Evolutionary conservation across 2,329 filamentous ascomycete genomes (phyloP), one percentile per base, ranked within the genome.

Genomic region (Knufia fluminis): DNA sequence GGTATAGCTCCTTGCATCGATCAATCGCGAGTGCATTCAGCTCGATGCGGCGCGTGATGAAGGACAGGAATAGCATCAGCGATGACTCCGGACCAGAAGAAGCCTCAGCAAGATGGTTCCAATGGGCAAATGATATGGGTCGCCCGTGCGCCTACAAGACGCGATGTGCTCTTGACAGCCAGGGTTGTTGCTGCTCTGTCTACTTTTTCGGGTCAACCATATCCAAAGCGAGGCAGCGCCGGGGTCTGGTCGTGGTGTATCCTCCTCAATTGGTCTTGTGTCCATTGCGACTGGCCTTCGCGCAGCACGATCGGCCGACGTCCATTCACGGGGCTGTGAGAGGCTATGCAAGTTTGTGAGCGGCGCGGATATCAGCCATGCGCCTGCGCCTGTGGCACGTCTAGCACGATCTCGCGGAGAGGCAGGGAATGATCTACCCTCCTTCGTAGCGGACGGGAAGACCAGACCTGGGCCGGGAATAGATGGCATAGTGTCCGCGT

Each of bases 271-370:
- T 60, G 57, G 24, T 26, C 51, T 41, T 53, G 53, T 32, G 59
- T 50, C 57, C 58, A 59, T 4, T 59, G 52, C 17, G 58, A 43
- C 48, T 60, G 58, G 17, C 54, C 58, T 10, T 53, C 44, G 4
- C 57, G 50, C 26, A 60, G 26, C 9, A 53, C 39, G 16, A 57
- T 47, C 14, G 57, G 55, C 7, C 50, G 42, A 4, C 50, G 51
- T 20, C 54, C 57, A 35, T 57, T n/a, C 55, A 42, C 55, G 55
- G 16, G 57, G 58, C 19, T 57, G 54, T 3, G 58, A 57, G 8
- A 57, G 39, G 10, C 55, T 50, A 24, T 49, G 58, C 16, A 59
- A n/a, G 10, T 50, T 49, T 7, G 54, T 46, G 17, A 60, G 38
- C 17, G 55, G 44, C 10, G 55, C 40, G 38, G 57, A 58, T 1